Evolutionary conservation across 352 stramenopile genomes (phyloP).

Genomic region (Plasmopara muralis): DNA sequence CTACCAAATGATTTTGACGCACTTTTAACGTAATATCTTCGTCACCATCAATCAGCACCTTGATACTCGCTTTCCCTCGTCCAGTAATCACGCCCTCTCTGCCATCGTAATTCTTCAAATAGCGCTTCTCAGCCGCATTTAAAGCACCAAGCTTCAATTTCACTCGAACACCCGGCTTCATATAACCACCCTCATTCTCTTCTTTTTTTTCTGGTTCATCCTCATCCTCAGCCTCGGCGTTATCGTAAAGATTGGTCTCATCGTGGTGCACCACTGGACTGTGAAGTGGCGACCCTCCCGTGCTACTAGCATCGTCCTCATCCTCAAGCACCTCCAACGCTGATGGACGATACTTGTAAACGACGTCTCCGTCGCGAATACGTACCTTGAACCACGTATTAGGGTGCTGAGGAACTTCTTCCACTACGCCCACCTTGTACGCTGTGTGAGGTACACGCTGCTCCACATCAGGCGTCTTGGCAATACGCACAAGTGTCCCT

Average conservation of each 20-base stretch:
- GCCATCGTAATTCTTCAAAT: slow-evolving; percentile 64
- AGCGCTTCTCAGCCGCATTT: slow-evolving; percentile 39
- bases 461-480: slow-evolving; percentile 70
- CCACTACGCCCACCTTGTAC: slow-evolving; percentile 71
- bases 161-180: slow-evolving; percentile 51
- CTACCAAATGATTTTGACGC: slow-evolving; percentile 43
- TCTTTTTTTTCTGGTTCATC: slow-evolving; percentile 42
- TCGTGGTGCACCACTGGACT: slow-evolving; percentile 19
- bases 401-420: slow-evolving; percentile 74
- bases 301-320: slow-evolving; percentile 20
- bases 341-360: slow-evolving; percentile 84
- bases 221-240: slow-evolving; percentile 20
- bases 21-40: slow-evolving; percentile 45
- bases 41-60: slow-evolving; percentile 50
- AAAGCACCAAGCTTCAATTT: slow-evolving; percentile 42
- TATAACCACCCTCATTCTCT: slow-evolving; percentile 30
- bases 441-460: slow-evolving; percentile 78
- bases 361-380: slow-evolving; percentile 75
- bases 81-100: slow-evolving; percentile 62
- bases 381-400: slow-evolving; percentile 86
- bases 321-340: slow-evolving; percentile 51
- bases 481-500: slow-evolving; percentile 62
- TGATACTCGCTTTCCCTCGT: slow-evolving; percentile 27
- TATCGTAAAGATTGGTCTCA: slow-evolving; percentile 3
- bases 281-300: slow-evolving; percentile 11